Evolutionary conservation across 345 rosid genomes (phyloP), one percentile per base, ranked within the genome.

Genomic region (Euphorbia tirucalli): DNA sequence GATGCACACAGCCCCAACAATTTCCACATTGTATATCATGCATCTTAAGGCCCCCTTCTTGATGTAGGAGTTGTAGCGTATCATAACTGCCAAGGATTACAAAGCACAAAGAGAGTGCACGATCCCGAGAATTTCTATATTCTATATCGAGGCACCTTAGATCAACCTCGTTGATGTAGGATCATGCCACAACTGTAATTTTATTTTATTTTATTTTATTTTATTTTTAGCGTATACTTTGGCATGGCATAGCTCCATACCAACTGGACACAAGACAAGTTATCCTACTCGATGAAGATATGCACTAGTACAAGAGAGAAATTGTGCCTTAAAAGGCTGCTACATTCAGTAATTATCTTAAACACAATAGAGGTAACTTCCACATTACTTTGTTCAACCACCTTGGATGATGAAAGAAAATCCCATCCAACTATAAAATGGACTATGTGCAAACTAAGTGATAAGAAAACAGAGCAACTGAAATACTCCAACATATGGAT

Each of bases 1-100:
- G 2, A 32, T 15, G n/a, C 19, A 7, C 19, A 15, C 65, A 32
- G 44, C 10, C 21, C 3, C 16, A 5, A 16, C 19, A 63, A 32
- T 37, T 37, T 63, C n/a, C 21, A 39, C 49, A 63, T 39, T 39
- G 10, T 63, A 63, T 37, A 63, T 63, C 46, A 63, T 30, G 50
- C 30, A n/a, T 31, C 50, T 39, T 22, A 63, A 39, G 22, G 4
- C 31, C 28, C 54, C 54, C 54, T 48, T 63, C 28, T 21, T 21
- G 1, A 14, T 22, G 54, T 22, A 41, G 32, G 31, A 41, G 32
- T 24, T 10, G 41, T 43, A 48, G 5, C 54, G 10, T 43, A 48
- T 3, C 54, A 16, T 21, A 43, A 50, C 54, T 24, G 31, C 8
- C 54, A 41, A 37, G 13, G 37, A n/a, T n/a, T n/a, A n/a, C n/a